Evolutionary conservation across 2,329 filamentous ascomycete species (phyloP).

Genomic region (Trichoderma sp.): DNA sequence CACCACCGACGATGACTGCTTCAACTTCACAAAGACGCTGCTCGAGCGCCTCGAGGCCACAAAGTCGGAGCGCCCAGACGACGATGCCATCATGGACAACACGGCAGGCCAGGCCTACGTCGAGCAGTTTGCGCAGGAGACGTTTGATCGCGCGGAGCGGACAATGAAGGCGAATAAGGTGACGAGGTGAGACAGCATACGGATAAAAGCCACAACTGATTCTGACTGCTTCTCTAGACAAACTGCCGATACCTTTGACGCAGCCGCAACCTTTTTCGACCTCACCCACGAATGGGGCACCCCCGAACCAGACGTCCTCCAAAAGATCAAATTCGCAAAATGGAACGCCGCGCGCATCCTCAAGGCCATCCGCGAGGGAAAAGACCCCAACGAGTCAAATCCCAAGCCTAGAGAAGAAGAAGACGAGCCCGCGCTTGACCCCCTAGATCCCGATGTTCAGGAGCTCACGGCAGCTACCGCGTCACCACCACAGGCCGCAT

Average conservation of each 20-base stretch:
- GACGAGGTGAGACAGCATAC: conserved; percentile 61
- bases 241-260: conserved; percentile 92
- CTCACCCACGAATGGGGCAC: conserved; percentile 82
- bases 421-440: conserved; percentile 42
- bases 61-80: conserved; percentile 66
- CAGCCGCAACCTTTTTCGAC: conserved; percentile 90
- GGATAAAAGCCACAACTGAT: not conserved
- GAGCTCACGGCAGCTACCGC: conserved; percentile 49
- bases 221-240: conserved; percentile 57
- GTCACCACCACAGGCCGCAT: conserved; percentile 49
- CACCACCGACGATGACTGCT: conserved; percentile 74
- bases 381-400: conserved; percentile 91
- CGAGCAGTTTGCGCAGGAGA: conserved; percentile 90
- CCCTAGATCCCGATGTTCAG: conserved; percentile 36
- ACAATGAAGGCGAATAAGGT: conserved; percentile 82
- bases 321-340: conserved; percentile 95
- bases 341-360: conserved; percentile 91
- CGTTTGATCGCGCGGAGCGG: conserved; percentile 81
- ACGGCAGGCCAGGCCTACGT: conserved; percentile 86
- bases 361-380: conserved; percentile 86
- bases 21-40: conserved; percentile 76
- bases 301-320: conserved; percentile 72
- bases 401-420: conserved; percentile 60
- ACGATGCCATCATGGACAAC: conserved; percentile 86
- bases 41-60: conserved; percentile 85